These are phyloP conservation scores for Neoconidiobolus thromboides DNA, from an alignment of 371 early-diverging fungal genomes.

Conservation along the genomic window DNA sequence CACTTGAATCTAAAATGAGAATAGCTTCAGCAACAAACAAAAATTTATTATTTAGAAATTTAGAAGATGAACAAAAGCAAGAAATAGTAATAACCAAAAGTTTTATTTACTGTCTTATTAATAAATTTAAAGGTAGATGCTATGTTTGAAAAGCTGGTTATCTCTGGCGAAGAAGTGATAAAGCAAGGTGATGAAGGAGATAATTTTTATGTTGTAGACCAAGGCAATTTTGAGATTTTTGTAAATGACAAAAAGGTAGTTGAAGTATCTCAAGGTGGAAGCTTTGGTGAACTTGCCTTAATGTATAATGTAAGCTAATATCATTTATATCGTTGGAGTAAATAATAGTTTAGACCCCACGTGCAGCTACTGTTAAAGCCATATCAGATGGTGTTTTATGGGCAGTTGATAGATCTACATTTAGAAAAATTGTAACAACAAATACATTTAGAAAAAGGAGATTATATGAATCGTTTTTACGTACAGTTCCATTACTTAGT, in stretches of 20 bases:
- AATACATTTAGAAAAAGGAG: constrained; percentile 77
- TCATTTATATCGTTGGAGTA: background rate
- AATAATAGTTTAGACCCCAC: constrained; percentile 24
- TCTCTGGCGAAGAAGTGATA: constrained; percentile 59
- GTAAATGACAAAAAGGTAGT: constrained; percentile 56
- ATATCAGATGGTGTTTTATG: constrained; percentile 71
- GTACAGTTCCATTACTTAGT: constrained; percentile 64
- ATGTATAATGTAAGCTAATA: constrained; percentile 62
- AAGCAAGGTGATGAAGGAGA: constrained; percentile 93
- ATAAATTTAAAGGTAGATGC: constrained; percentile 38
- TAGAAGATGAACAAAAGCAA: constrained; percentile 1
- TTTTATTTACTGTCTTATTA: background rate
- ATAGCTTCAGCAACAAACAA: constrained; percentile 3
- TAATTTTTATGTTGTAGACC: constrained; percentile 94
- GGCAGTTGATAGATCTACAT: constrained; percentile 91
- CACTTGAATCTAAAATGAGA: constrained; percentile 1
- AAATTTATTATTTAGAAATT: constrained; percentile 2
- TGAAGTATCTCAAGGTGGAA: constrained; percentile 61
- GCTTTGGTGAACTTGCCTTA: constrained; percentile 93
- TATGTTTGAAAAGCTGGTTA: constrained; percentile 79
- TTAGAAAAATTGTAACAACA: constrained; percentile 85
- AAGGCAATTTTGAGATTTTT: constrained; percentile 84
- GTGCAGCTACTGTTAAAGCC: constrained; percentile 89
- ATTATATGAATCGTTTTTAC: constrained; percentile 84
- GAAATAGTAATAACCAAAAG: background rate